A percentile compares a stretch with the other conserved stretches of the same genome.
Evolutionary conservation across 2,329 filamentous ascomycete species (phyloP).

Genomic region (Teratosphaeria epicoccoides): DNA sequence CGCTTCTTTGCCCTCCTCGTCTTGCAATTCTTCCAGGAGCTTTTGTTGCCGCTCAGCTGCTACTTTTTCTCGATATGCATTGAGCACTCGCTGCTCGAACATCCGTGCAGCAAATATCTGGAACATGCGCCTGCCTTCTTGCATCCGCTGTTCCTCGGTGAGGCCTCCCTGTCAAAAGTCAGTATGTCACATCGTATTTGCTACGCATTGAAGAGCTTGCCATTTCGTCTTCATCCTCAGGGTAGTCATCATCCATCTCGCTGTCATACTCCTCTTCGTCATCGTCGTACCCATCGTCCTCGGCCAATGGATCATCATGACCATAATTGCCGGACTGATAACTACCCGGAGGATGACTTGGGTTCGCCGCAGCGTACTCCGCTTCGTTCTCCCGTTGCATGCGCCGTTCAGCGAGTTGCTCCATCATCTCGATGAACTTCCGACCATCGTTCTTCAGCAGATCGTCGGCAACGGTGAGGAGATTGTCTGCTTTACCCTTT

Average conservation of each 20-base stretch:
- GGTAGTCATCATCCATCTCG: constrained; percentile 35
- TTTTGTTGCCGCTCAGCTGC: constrained; percentile 83
- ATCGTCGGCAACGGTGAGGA: constrained; percentile 96
- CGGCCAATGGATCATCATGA: constrained; percentile 60
- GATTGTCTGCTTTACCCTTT: constrained; percentile 60
- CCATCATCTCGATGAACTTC: constrained; percentile 99
- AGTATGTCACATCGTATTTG: constrained; percentile 26
- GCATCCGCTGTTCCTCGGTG: constrained; percentile 98
- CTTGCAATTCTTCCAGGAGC: constrained; percentile 80
- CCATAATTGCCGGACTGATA: not conserved
- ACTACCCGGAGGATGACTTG: constrained; percentile 33
- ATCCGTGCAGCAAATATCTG: constrained; percentile 98
- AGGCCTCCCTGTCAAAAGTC: constrained; percentile 63
- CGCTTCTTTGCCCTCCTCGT: constrained; percentile 65
- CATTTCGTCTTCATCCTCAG: constrained; percentile 47
- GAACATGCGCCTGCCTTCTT: constrained; percentile 96
- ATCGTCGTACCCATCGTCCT: constrained; percentile 72
- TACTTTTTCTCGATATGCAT: constrained; percentile 96
- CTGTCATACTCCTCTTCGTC: constrained; percentile 60
- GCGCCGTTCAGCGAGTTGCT: constrained; percentile 89
- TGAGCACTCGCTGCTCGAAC: constrained; percentile 95
- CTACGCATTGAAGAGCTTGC: constrained; percentile 29
- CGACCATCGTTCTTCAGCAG: constrained; percentile 97
- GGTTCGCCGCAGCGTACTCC: constrained; percentile 52
- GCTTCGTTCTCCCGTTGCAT: constrained; percentile 96